Conservation (phyloP, 805 yeast species). For the Hagleromyces aurorensis region DNA sequence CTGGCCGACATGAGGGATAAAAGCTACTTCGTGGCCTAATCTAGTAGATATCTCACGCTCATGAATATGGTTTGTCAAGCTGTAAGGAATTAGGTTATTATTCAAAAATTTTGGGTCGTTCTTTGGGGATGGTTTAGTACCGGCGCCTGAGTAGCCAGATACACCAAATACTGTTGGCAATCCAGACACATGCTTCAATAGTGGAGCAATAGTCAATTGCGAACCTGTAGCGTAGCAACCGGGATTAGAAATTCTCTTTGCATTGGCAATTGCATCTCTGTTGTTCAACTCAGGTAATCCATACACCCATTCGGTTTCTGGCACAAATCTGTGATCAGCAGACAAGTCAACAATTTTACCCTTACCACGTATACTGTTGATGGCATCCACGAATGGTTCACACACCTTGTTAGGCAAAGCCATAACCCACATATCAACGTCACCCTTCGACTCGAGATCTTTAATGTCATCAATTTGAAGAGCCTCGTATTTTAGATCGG, state of each 20-base stretch:
- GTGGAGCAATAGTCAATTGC: constrained; percentile 85
- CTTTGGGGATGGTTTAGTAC: constrained; percentile 96
- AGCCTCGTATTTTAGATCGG: constrained; percentile 72
- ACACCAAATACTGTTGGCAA: constrained; percentile 88
- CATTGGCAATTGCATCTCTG: constrained; percentile 56
- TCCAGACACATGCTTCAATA: constrained; percentile 58
- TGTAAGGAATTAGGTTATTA: constrained; percentile 88
- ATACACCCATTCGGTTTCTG: constrained; percentile 80
- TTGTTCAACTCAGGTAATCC: constrained; percentile 90
- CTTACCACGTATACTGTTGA: constrained; percentile 57
- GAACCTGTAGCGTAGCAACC: constrained; percentile 99
- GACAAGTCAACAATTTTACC: constrained; percentile 86
- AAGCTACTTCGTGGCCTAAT: constrained; percentile 72
- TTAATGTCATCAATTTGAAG: constrained; percentile 81
- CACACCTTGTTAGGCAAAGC: constrained; percentile 98
- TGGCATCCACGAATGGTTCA: constrained; percentile 75
- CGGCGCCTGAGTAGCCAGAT: constrained; percentile 98
- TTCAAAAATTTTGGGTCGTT: constrained; percentile 70
- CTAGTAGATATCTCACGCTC: constrained; percentile 86
- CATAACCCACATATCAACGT: constrained; percentile 97
- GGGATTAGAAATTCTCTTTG: constrained; percentile 87
- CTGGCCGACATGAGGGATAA: constrained; percentile 95
- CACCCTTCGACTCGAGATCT: constrained; percentile 62
- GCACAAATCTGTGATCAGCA: constrained; percentile 94
- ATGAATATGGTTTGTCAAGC: constrained; percentile 93